Conservation (phyloP, 768 basidiomycete genomes). For the Obba rivulosa region DNA sequence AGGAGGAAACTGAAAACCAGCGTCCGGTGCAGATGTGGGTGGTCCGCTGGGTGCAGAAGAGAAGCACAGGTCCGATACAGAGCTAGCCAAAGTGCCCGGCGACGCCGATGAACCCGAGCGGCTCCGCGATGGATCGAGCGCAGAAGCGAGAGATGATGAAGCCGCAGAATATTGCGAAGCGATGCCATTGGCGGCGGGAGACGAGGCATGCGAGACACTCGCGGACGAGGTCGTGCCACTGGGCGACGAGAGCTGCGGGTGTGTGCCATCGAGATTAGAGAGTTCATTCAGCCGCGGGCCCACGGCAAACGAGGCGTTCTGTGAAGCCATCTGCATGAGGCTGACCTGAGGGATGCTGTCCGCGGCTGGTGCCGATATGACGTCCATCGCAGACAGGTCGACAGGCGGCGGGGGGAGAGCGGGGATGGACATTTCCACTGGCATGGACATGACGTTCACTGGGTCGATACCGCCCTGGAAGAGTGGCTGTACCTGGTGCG, state of each 20-base stretch:
- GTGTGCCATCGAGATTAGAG: conserved; percentile 24
- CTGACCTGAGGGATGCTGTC: conserved; percentile 26
- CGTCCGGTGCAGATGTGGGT: conserved; percentile 20
- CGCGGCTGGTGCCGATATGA: conserved; percentile 10
- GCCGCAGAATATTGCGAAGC: conserved; percentile 21
- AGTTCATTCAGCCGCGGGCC: conserved; percentile 30
- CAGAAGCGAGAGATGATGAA: conserved; percentile 30
- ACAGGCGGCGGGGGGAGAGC: conserved; percentile 10
- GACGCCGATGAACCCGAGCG: conserved; percentile 30
- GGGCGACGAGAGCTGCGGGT: conserved; percentile 26
- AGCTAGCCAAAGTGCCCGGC: conserved; percentile 18
- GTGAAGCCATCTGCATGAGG: conserved; percentile 36
- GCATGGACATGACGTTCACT: conserved; percentile 11
- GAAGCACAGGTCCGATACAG: conserved; percentile 23
- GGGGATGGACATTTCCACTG: conserved; percentile 19
- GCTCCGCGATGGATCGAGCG: conserved; percentile 26
- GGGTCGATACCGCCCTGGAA: conserved; percentile 20
- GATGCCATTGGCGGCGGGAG: conserved; percentile 27
- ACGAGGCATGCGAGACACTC: conserved; percentile 28
- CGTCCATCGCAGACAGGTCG: conserved; percentile 20
- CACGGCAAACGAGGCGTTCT: conserved; percentile 28
- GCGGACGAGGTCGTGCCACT: conserved; percentile 27
- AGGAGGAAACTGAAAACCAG: conserved; percentile 22
- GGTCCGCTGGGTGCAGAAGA: conserved; percentile 20
- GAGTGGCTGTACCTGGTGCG: conserved; percentile 1